Conservation (phyloP, 345 rosid genomes). For the Linum lewisii region DNA sequence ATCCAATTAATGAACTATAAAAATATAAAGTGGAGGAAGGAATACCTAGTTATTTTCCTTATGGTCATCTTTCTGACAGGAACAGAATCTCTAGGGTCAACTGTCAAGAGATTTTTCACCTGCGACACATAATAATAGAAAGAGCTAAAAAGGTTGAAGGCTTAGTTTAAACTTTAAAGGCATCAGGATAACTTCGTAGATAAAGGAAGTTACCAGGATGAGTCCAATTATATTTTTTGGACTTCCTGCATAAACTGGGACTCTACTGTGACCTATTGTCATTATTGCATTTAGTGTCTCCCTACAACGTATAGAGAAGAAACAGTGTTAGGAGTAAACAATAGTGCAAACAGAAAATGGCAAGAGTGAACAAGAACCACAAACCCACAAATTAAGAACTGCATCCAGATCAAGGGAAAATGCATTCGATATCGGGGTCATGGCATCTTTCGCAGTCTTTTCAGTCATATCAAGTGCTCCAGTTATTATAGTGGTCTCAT, state of each 20-base stretch:
- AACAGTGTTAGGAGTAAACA: slow-evolving; percentile 8
- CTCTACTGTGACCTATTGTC: slow-evolving; percentile 92
- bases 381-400: slow-evolving; percentile 83
- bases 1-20: not conserved
- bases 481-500: slow-evolving; percentile 90
- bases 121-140: slow-evolving; percentile 18
- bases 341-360: slow-evolving; percentile 9
- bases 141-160: not conserved
- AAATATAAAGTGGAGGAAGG: not conserved
- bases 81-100: slow-evolving; percentile 61
- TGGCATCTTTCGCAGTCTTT: slow-evolving; percentile 87
- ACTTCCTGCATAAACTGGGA: slow-evolving; percentile 68
- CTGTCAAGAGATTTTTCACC: slow-evolving; percentile 83
- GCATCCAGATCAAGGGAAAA: slow-evolving; percentile 98
- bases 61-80: slow-evolving; percentile 75
- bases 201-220: slow-evolving; percentile 45
- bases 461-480: slow-evolving; percentile 95
- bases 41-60: slow-evolving; percentile 83
- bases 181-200: not conserved
- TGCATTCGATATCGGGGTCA: slow-evolving; percentile 89
- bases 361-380: slow-evolving; percentile 20
- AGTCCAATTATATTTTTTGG: slow-evolving; percentile 80
- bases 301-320: slow-evolving; percentile 33
- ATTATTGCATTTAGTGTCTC: slow-evolving; percentile 72
- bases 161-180: not conserved